phyloP scores from a whole-genome alignment of 495 filamentous ascomycete genomes.

The Aspergillus nidulans region DNA sequence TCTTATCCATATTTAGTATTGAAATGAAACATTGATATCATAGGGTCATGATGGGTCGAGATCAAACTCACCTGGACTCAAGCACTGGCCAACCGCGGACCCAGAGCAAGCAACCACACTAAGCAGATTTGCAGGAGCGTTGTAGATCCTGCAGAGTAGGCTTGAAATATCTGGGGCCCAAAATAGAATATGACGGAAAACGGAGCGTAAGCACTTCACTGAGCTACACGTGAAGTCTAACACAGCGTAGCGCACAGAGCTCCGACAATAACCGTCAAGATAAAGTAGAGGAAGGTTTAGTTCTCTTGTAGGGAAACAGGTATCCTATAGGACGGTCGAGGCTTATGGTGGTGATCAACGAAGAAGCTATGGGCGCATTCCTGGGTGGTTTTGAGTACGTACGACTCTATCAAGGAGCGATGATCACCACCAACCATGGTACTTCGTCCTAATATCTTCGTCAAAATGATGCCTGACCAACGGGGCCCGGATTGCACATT shows the following conservation, averaged over 20 bases:
- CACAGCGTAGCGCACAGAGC: not conserved
- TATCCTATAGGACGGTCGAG: not conserved
- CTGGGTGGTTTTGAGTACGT: slow-evolving; percentile 15
- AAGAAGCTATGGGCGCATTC: slow-evolving; percentile 15
- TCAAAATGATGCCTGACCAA: not conserved
- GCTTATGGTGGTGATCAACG: slow-evolving; percentile 1
- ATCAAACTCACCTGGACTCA: not conserved
- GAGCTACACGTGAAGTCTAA: not conserved
- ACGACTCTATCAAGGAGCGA: slow-evolving; percentile 2
- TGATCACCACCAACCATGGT: not conserved
- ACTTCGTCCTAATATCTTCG: not conserved
- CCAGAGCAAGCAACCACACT: not conserved
- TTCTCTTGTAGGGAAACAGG: not conserved
- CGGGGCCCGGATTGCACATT: not conserved
- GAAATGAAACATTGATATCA: not conserved
- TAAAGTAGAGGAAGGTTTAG: slow-evolving; percentile 2
- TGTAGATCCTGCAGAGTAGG: not conserved
- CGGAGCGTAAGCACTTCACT: slow-evolving; percentile 1
- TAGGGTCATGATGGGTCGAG: not conserved
- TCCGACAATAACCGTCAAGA: not conserved
- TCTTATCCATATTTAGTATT: not conserved
- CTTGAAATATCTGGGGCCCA: not conserved
- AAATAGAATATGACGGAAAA: slow-evolving; percentile 1
- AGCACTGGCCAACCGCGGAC: not conserved
- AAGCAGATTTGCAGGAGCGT: not conserved